These are phyloP conservation scores for Cutaneotrichosporon curvatum DNA, from an alignment of 1,284 basidiomycete genomes.

Conservation along the genomic window DNA sequence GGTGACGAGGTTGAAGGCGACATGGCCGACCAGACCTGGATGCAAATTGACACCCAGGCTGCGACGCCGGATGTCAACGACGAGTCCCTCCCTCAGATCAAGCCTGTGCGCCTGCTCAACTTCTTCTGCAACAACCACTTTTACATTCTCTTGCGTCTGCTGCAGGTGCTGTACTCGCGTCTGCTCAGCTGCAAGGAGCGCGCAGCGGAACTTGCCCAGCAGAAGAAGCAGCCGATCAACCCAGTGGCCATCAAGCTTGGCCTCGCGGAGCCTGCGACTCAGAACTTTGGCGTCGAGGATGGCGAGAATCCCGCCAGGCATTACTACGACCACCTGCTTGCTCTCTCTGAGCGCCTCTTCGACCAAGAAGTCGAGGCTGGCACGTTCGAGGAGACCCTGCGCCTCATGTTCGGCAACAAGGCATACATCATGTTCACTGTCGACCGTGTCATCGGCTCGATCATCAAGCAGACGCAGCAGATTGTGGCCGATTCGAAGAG, in stretches of 20 bases:
- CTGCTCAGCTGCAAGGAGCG: slow-evolving; percentile 69
- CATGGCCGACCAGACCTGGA: slow-evolving; percentile 47
- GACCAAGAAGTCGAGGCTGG: slow-evolving; percentile 83
- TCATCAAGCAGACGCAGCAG: slow-evolving; percentile 79
- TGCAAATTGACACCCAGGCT: slow-evolving; percentile 42
- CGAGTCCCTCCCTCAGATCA: slow-evolving; percentile 8
- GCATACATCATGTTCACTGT: slow-evolving; percentile 88
- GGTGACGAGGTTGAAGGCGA: slow-evolving; percentile 3
- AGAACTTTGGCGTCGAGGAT: slow-evolving; percentile 44
- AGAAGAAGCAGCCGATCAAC: slow-evolving; percentile 49
- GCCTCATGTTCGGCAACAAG: slow-evolving; percentile 94
- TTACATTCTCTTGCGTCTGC: slow-evolving; percentile 77
- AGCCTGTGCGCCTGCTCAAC: slow-evolving; percentile 44
- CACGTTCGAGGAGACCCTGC: slow-evolving; percentile 88
- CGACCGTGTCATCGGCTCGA: slow-evolving; percentile 82
- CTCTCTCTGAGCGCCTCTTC: slow-evolving; percentile 88
- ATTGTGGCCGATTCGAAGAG: slow-evolving; percentile 72
- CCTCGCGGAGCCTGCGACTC: slow-evolving; percentile 53
- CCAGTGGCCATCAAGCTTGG: slow-evolving; percentile 56
- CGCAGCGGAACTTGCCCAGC: slow-evolving; percentile 50
- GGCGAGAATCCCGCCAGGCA: slow-evolving; percentile 53
- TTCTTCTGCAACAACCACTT: slow-evolving; percentile 92
- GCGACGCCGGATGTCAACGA: neutral
- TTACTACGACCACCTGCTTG: slow-evolving; percentile 82
- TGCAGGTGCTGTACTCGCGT: slow-evolving; percentile 83